Conservation (phyloP, 2,329 filamentous ascomycete species). For the Zymoseptoria brevis region DNA sequence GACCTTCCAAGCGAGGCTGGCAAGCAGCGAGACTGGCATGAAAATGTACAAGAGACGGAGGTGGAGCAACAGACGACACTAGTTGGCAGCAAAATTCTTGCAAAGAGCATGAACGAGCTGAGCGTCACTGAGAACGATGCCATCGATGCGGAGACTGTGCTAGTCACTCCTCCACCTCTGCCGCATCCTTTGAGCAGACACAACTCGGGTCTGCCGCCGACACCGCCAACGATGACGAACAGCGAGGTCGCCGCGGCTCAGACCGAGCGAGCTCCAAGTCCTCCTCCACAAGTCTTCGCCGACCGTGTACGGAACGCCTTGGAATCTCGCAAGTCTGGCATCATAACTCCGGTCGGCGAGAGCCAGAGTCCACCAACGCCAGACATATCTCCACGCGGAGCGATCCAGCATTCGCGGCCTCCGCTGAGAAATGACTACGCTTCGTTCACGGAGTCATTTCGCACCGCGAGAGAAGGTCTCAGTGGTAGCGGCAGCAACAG, state of each 20-base stretch:
- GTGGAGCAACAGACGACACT: neutral
- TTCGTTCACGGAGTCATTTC: slow-evolving; percentile 42
- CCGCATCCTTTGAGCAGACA: slow-evolving; percentile 4
- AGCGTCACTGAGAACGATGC: neutral
- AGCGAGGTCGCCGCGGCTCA: slow-evolving; percentile 23
- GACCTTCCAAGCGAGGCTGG: neutral
- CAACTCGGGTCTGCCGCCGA: slow-evolving; percentile 36
- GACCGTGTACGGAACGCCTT: slow-evolving; percentile 34
- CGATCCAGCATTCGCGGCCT: slow-evolving; percentile 15
- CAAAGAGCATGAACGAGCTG: neutral
- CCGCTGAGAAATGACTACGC: slow-evolving; percentile 22
- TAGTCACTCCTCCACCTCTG: slow-evolving; percentile 10
- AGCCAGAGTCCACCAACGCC: slow-evolving; percentile 29
- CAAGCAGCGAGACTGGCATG: neutral
- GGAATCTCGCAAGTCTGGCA: slow-evolving; percentile 31
- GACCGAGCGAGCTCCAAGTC: slow-evolving; percentile 28
- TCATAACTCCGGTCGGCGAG: slow-evolving; percentile 36
- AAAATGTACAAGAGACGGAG: neutral
- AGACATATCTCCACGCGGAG: slow-evolving; percentile 26
- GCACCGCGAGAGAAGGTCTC: slow-evolving; percentile 38
- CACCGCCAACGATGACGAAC: slow-evolving; percentile 34
- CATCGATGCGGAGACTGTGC: neutral
- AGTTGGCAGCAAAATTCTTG: neutral
- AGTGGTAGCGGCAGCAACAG: slow-evolving; percentile 24
- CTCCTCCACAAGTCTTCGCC: slow-evolving; percentile 36